Evolutionary conservation across 495 filamentous ascomycete species (phyloP).

Genomic region (Tricharina praecox): DNA sequence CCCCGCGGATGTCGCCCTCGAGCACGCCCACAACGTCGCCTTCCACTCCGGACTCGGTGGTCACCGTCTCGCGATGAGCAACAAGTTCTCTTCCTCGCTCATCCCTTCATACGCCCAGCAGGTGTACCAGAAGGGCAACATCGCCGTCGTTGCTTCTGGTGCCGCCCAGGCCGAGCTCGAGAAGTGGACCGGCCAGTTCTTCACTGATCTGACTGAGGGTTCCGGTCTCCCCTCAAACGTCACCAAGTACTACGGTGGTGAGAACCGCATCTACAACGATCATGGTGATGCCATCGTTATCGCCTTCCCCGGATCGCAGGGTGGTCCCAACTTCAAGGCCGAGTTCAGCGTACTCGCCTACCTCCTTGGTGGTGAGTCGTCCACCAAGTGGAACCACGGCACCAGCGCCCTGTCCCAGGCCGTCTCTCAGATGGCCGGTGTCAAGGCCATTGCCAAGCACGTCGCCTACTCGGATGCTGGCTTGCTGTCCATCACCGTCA

Average conservation of each 20-base stretch:
- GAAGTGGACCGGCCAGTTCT: constrained; percentile 91
- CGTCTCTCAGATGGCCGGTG: constrained; percentile 45
- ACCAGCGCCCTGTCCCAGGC: constrained; percentile 78
- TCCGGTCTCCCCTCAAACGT: constrained; percentile 27
- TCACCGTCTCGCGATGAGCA: constrained; percentile 50
- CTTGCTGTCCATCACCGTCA: constrained; percentile 64
- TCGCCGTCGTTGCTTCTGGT: constrained; percentile 80
- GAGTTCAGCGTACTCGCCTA: constrained; percentile 77
- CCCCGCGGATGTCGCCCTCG: constrained; percentile 55
- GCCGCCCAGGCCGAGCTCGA: constrained; percentile 54
- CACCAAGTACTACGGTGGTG: constrained; percentile 81
- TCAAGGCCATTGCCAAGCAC: constrained; percentile 51
- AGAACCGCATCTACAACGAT: constrained; percentile 70
- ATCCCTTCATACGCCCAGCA: constrained; percentile 54
- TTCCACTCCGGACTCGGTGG: constrained; percentile 88
- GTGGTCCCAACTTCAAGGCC: constrained; percentile 55
- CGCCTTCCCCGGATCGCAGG: constrained; percentile 72
- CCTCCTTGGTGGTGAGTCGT: constrained; percentile 74
- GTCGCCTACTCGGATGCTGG: constrained; percentile 85
- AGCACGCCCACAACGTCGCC: constrained; percentile 71
- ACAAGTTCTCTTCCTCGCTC: constrained; percentile 62
- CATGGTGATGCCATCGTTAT: constrained; percentile 63
- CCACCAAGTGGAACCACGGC: constrained; percentile 88
- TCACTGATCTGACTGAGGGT: constrained; percentile 38
- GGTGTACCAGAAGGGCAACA: constrained; percentile 75